Evolutionary conservation across 164 flowering plant genomes (phyloP), one percentile per base, ranked within the genome.

Genomic region (Sedum album): DNA sequence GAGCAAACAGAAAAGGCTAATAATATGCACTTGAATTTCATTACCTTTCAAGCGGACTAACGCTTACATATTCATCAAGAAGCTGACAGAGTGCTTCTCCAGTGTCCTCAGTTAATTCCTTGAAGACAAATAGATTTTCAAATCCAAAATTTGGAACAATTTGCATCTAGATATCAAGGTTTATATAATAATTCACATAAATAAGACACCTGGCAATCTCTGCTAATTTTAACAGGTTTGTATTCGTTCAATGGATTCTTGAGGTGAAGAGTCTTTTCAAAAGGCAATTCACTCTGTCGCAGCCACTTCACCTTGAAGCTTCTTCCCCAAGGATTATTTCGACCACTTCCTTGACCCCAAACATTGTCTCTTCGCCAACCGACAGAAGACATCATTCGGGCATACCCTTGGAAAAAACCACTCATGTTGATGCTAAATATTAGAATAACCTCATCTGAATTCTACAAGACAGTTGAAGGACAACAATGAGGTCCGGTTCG

Each of bases 361-460:
- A 89, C 80, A 70, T 82, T 81, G 66, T 91, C 97, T 57, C 92
- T 80, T 78, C 96, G 85, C 91, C 93, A 84, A 33, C 97, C 96
- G 73, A 89, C 86, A 68, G 93, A 78, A 66, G 97, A 89, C 82
- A 85, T 80, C 97, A 91, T 91, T 82, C 88, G 88, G 38, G 96
- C 97, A 85, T 89, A 91, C 55, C 97, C 96, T 89, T 91, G 96
- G 84, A 91, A 91, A 82, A 78, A 89, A 60, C 97, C 96, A 82
- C 97, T 91, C 91, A 86, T 88, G 85, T 89, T 91, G 82, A 91
- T 92, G 79, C 97, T 91, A 78, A 88, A 91, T 77, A 91, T 89
- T 64, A 91, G 80, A 70, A 91, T 83, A n/a, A 91, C 96, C 77
- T 78, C 85, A 68, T 74, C 82, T 68, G 93, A 86, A 69, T 82